Evolutionary conservation across 306 rosid species (phyloP).

Genomic region (Quercus aquifolioides): DNA sequence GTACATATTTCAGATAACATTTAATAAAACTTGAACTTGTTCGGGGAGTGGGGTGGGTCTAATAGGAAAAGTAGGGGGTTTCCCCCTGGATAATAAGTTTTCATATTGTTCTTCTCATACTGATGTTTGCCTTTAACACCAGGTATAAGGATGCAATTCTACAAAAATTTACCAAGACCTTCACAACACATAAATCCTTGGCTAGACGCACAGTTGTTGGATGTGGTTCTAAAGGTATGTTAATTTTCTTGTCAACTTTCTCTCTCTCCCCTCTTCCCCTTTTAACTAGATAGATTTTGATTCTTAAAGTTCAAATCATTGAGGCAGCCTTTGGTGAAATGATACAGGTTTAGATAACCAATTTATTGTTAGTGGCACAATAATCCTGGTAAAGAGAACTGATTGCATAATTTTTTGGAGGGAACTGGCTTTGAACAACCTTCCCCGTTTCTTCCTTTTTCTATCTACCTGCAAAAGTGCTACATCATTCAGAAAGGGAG

Average conservation of each 20-base stretch:
- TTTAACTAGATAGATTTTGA: neutral
- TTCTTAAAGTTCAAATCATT: neutral
- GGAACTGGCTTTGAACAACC: neutral
- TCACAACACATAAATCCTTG: neutral
- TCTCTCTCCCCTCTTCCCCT: neutral
- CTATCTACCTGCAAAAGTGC: neutral
- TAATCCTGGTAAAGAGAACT: neutral
- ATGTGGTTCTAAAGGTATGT: conserved; percentile 26
- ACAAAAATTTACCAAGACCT: conserved; percentile 12
- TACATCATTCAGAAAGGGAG: neutral
- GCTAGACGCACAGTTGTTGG: neutral
- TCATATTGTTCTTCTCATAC: neutral
- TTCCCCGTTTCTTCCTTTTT: neutral
- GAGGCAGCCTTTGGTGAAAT: neutral
- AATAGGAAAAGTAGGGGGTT: neutral
- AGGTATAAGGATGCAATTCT: conserved; percentile 25
- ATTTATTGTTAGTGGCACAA: neutral
- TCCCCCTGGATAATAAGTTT: neutral
- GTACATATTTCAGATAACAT: too few species aligned
- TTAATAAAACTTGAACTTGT: too few species aligned
- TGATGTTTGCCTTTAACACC: neutral
- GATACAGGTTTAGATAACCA: neutral
- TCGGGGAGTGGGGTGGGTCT: too few species aligned
- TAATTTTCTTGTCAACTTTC: neutral
- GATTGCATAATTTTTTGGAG: neutral